These are phyloP conservation scores for Agrocybe chaxingu DNA, from an alignment of 768 basidiomycete species.

Conservation along the genomic window DNA sequence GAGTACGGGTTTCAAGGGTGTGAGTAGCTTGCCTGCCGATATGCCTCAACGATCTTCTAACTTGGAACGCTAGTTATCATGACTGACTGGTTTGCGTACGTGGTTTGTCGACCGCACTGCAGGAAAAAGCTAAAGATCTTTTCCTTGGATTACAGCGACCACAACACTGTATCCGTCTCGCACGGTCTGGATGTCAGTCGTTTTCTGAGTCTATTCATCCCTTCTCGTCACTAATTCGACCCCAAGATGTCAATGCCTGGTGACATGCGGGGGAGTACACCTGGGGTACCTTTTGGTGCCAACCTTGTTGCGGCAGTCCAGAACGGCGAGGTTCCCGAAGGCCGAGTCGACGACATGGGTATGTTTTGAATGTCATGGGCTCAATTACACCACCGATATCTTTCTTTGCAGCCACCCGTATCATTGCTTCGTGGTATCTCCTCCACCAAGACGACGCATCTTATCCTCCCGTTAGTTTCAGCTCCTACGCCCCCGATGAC, in stretches of 20 bases:
- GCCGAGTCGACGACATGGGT: slow-evolving; percentile 77
- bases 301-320: slow-evolving; percentile 69
- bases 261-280: slow-evolving; percentile 36
- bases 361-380: slow-evolving; percentile 17
- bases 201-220: no score
- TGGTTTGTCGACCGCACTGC: background rate
- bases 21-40: slow-evolving; percentile 22
- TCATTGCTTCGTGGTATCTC: slow-evolving; percentile 69
- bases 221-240: background rate
- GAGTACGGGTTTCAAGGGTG: slow-evolving; percentile 79
- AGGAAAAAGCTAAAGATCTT: background rate
- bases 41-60: background rate
- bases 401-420: slow-evolving; percentile 54
- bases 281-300: slow-evolving; percentile 58
- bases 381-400: background rate
- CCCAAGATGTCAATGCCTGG: slow-evolving; percentile 71
- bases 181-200: slow-evolving; percentile 61
- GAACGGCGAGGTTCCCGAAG: slow-evolving; percentile 66
- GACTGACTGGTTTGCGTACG: slow-evolving; percentile 72
- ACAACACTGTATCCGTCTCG: slow-evolving; percentile 55
- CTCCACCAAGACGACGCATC: slow-evolving; percentile 58
- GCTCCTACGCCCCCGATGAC: slow-evolving; percentile 54
- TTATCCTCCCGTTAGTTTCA: slow-evolving; percentile 71
- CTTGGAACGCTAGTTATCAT: slow-evolving; percentile 44
- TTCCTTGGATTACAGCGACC: slow-evolving; percentile 7